phyloP scores from a whole-genome alignment of 2,329 filamentous ascomycete genomes.

The Venturia aucupariae region DNA sequence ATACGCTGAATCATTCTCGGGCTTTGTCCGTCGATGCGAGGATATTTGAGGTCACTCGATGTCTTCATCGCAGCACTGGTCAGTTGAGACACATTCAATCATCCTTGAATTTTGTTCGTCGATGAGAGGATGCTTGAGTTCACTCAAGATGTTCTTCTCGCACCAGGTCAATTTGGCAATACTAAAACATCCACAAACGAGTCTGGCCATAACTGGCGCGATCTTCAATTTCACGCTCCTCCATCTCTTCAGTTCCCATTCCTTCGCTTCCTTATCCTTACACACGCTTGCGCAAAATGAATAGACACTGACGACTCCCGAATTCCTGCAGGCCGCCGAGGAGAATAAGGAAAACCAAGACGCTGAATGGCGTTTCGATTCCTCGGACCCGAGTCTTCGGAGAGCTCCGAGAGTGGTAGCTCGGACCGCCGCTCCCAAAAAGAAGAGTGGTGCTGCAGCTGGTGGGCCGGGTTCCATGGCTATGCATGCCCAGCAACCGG shows the following conservation, averaged over 20 bases:
- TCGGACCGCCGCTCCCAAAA: constrained; percentile 98
- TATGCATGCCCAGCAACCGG: neutral
- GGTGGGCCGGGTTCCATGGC: constrained; percentile 39
- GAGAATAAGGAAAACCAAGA: too few species aligned
- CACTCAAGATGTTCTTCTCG: neutral
- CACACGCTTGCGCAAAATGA: neutral
- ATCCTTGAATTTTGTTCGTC: neutral
- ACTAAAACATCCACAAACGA: neutral
- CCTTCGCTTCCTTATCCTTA: neutral
- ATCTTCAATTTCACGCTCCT: too few species aligned
- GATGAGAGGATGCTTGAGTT: neutral
- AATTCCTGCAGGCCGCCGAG: too few species aligned
- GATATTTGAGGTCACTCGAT: neutral
- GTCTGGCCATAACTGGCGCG: neutral
- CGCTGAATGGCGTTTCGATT: too few species aligned
- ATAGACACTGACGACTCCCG: neutral
- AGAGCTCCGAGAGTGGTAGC: too few species aligned
- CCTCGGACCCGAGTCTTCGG: too few species aligned
- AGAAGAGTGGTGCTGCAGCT: constrained; percentile 51
- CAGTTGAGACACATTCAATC: neutral
- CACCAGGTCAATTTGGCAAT: neutral
- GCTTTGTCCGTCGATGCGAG: neutral
- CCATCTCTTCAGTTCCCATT: neutral
- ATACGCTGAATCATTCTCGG: neutral
- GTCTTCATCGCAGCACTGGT: neutral